Evolutionary conservation across 768 basidiomycete genomes (phyloP).

Genomic region (Suillus occidentalis): DNA sequence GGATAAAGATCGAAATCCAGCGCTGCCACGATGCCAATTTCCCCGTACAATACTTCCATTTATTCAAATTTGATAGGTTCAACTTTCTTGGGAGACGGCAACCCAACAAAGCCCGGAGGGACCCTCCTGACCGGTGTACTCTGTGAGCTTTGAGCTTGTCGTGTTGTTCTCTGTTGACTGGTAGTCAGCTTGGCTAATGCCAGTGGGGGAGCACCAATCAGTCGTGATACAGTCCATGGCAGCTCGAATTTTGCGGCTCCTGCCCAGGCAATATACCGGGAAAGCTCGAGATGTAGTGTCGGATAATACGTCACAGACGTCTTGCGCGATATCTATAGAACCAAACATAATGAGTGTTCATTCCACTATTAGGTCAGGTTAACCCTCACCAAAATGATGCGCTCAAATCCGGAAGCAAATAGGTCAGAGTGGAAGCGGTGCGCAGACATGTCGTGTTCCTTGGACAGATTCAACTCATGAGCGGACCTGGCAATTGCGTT

Average conservation of each 20-base stretch:
- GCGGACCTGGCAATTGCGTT: constrained; percentile 74
- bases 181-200: constrained; percentile 46
- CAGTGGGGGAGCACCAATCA: constrained; percentile 77
- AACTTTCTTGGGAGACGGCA: constrained; percentile 44
- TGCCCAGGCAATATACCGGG: constrained; percentile 78
- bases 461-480: constrained; percentile 62
- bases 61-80: constrained; percentile 46
- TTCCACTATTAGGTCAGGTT: not conserved
- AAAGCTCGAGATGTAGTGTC: constrained; percentile 88
- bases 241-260: constrained; percentile 68
- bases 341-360: constrained; percentile 1
- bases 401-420: constrained; percentile 89
- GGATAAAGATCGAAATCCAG: not conserved
- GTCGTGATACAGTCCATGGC: constrained; percentile 77
- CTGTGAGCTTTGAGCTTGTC: constrained; percentile 19
- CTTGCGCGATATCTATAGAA: constrained; percentile 82
- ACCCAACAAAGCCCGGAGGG: constrained; percentile 16
- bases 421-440: constrained; percentile 83
- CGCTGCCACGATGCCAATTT: not conserved
- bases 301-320: constrained; percentile 95
- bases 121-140: constrained; percentile 26
- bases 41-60: not conserved
- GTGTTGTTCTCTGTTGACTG: constrained; percentile 11
- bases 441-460: constrained; percentile 74
- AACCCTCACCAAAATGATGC: constrained; percentile 75